Base-by-base conservation (phyloP, 2,329 filamentous ascomycete genomes). In the Fusarium vanettenii region DNA sequence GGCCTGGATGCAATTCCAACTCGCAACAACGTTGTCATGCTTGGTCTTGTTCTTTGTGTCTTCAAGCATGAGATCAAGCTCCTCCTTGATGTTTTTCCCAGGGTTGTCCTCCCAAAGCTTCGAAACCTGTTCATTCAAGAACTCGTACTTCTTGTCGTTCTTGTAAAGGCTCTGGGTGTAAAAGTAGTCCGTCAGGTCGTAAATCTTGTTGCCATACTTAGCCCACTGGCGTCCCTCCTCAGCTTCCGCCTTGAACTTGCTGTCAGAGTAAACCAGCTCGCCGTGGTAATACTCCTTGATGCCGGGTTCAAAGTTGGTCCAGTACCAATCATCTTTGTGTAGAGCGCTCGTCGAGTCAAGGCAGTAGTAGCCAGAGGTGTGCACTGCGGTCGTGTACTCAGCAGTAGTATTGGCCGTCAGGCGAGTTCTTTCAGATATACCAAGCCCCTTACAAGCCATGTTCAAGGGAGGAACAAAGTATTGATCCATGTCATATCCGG, bases 161-260 rank as follows among this genome's bases (percentile, higher is more conserved):
- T 92, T 87, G 79, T 88, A 85, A 20, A 86, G 75, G 10, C 92
- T 85, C 48, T 91, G 84, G 0, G 95, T 98, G 80, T 95, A 87
- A 83, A 95, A 96, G 84, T 99, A 99, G 82, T 98, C 91, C 0
- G 94, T 97, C 64, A 99, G 84, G 81, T 99, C 97, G 81, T 97
- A 98, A 20, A 99, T 88, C 61, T 89, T 89, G 64, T 92, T 87
- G 33, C 94, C 87, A 71, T 97, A 90, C 64, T 93, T 92, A 72
- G 94, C 92, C 95, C 97, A 98, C 76, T 93, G 92, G 62, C 91
- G 88, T 16, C 92, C 84, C 33, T 93, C 84, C 31, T 90, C 81
- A 22, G 95, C 97, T 72, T 97, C 88, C 0, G 83, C 85, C 67
- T 89, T 84, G 70, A 99, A 86, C 2, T 85, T 86, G 2, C 83